Evolutionary conservation across 192 early-diverging fungal species (phyloP).

Genomic region (Lobulomyces angularis): DNA sequence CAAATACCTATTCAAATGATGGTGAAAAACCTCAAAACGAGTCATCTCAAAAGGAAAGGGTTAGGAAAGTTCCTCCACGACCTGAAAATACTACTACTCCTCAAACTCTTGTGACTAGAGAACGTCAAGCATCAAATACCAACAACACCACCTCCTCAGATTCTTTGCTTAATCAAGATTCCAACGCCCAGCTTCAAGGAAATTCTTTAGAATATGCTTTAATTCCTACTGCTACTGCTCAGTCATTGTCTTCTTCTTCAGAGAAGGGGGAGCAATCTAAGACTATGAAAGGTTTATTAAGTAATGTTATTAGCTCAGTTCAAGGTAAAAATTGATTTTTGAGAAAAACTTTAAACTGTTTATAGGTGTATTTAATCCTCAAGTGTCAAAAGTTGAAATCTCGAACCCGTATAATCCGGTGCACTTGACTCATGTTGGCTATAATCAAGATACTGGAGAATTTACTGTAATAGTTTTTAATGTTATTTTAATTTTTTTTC

Average conservation of each 20-base stretch:
- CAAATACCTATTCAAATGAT: too few species aligned
- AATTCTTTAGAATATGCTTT: conserved; percentile 13
- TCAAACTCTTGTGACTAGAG: too few species aligned
- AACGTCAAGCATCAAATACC: too few species aligned
- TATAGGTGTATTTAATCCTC: conserved; percentile 2
- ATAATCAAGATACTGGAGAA: conserved; percentile 91
- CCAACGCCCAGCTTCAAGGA: too few species aligned
- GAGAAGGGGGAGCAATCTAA: conserved; percentile 5
- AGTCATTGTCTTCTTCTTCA: conserved; percentile 8
- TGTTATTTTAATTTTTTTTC: conserved; percentile 5
- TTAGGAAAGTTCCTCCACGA: too few species aligned
- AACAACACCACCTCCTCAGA: too few species aligned
- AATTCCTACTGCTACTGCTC: conserved; percentile 13
- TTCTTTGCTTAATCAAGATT: too few species aligned
- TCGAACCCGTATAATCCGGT: conserved; percentile 91
- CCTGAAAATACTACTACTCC: too few species aligned
- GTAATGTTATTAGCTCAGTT: conserved; percentile 16
- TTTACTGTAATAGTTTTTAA: conserved; percentile 24
- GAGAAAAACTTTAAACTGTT: not conserved
- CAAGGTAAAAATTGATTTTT: conserved; percentile 8
- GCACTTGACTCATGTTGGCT: conserved; percentile 96
- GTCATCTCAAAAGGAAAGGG: too few species aligned
- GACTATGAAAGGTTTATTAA: conserved; percentile 17
- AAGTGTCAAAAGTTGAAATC: conserved; percentile 52
- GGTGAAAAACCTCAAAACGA: too few species aligned